Percentiles rank a stretch among this genome's conserved stretches.
phyloP scores from a whole-genome alignment of 208 protist genomes.

The Novymonas esmeraldas region DNA sequence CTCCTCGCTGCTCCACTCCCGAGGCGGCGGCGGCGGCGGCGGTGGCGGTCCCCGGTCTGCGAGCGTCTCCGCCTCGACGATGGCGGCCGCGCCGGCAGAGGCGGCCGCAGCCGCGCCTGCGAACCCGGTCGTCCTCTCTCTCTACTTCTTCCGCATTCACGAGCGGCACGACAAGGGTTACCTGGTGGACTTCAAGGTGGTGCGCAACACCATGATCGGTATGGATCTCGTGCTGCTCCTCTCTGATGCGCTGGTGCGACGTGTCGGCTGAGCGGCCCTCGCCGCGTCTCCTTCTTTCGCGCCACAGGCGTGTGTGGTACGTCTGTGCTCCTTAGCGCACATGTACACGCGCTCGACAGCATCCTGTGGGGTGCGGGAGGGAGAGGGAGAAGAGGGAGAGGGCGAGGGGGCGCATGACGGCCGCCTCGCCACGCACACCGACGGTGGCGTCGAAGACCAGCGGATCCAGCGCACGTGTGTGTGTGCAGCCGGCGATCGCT shows the following conservation, averaged over 20 bases:
- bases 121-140: constrained; percentile 48
- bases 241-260: constrained; percentile 50
- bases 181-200: constrained; percentile 75
- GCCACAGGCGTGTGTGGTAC: no score
- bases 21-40: no score
- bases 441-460: no score
- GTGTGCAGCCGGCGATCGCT: no score
- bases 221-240: constrained; percentile 65
- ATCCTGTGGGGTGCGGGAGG: no score
- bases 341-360: no score
- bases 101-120: not conserved
- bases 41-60: not conserved
- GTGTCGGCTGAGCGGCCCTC: constrained; percentile 27
- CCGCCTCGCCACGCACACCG: no score
- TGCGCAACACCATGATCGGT: constrained; percentile 60
- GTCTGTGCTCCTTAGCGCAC: no score
- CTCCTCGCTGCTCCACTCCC: not conserved
- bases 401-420: no score
- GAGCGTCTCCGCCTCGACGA: not conserved
- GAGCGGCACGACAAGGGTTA: constrained; percentile 82
- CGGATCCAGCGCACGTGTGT: no score
- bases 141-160: constrained; percentile 87
- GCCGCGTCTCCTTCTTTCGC: no score
- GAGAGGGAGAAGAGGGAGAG: no score
- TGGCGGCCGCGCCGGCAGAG: not conserved